A percentile compares a stretch with the other conserved stretches of the same genome.
phyloP scores from a whole-genome alignment of 768 basidiomycete species.

The Tylopilus felleus region DNA sequence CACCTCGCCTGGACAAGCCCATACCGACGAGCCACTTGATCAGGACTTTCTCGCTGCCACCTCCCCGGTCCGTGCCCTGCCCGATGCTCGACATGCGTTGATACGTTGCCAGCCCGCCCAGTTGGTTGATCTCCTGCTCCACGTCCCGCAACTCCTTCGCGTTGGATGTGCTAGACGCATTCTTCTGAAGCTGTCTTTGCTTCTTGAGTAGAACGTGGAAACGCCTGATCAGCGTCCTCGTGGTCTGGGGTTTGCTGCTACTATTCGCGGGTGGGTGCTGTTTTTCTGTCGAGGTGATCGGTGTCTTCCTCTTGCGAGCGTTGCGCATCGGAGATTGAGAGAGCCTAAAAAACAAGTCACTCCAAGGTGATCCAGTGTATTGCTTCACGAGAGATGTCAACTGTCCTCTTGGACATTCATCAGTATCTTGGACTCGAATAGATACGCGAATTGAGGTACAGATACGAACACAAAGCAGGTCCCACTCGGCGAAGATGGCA shows the following conservation, averaged over 20 bases:
- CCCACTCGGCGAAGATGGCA: too few species aligned
- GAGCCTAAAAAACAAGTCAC: background rate
- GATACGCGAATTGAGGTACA: too few species aligned
- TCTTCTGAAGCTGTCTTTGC: constrained; percentile 50
- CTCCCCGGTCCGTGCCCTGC: constrained; percentile 78
- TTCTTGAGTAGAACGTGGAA: constrained; percentile 81
- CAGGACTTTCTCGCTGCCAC: constrained; percentile 81
- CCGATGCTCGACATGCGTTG: constrained; percentile 82
- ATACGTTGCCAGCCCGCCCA: constrained; percentile 81
- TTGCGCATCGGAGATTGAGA: constrained; percentile 38
- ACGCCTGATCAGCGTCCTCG: constrained; percentile 68
- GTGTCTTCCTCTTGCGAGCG: constrained; percentile 42
- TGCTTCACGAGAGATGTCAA: too few species aligned
- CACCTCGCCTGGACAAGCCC: constrained; percentile 30
- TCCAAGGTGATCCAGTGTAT: too few species aligned
- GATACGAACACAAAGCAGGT: too few species aligned
- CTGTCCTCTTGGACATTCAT: too few species aligned
- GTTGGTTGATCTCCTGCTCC: constrained; percentile 54
- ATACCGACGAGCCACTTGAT: constrained; percentile 71
- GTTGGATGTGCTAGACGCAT: constrained; percentile 13
- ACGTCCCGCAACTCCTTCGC: constrained; percentile 46
- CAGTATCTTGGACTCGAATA: too few species aligned
- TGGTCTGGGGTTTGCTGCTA: constrained; percentile 56
- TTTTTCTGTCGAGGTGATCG: constrained; percentile 36
- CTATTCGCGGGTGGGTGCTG: background rate